Base-by-base conservation (phyloP, 2,329 filamentous ascomycete species). In the Fusarium annulatum region DNA sequence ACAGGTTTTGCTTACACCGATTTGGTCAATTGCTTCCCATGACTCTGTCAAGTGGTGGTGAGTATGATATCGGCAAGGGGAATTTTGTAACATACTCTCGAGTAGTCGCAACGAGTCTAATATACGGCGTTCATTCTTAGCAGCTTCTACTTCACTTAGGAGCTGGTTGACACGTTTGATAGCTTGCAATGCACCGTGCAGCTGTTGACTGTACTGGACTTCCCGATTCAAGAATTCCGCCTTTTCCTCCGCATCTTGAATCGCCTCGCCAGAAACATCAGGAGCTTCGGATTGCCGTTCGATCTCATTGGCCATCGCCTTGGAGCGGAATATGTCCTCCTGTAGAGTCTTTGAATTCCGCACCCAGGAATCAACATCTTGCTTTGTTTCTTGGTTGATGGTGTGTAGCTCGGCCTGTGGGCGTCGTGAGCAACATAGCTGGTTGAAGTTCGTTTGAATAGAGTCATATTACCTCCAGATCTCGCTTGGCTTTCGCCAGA, bases 331-430 rank as follows among this genome's bases (percentile, higher is more conserved):
- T 73, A 98, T 96, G 79, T 98, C 96, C 70, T 92, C 89, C 81
- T 97, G 94, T 12, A 98, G 88, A 59, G 92, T 90, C 82, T 94
- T 94, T 53, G 95, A 94, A 81, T 96, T 94, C 58, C 87, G 85
- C 64, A 97, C 93, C 96, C 96, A 98, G 58, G 91, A 89, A 79
- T 94, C 93, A 57, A 97, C 92, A 78, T 97, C 93, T 43, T 91
- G 89, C 64, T 92, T 93, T 23, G 91, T 93, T 74, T 94, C 91
- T 79, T 91, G 89, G 82, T 95, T 97, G 70, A 96, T 89, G 28
- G 85, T 82, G 73, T 91, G 92, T 66, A 98, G 92, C 77, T 97
- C 91, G 67, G 88, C 62, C 82, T 84, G 65, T 36, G 49, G 30
- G 45, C 59, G 36, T 62, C 48, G 69, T 78, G 62, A 78, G 73